A percentile compares a stretch with the other conserved stretches of the same genome.
Conservation (phyloP, 495 filamentous ascomycete genomes). For the Aspergillus taichungensis region DNA sequence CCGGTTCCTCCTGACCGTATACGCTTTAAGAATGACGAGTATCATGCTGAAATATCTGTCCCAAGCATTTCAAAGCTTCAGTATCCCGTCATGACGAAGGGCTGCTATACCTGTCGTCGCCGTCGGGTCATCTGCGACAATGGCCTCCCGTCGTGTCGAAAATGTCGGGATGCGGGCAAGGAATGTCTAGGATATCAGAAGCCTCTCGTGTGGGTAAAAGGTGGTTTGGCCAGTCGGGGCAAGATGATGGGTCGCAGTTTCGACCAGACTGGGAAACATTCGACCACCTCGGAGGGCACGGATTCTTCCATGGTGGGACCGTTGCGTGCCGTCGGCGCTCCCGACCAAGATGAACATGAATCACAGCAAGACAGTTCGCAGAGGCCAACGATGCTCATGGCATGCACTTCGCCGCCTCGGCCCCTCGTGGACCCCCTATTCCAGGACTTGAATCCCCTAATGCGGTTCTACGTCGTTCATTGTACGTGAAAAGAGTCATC, state of each 20-base stretch:
- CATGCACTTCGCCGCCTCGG: constrained; percentile 21
- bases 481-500: constrained; percentile 20
- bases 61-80: constrained; percentile 7
- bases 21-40: constrained; percentile 10
- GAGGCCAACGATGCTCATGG: not conserved
- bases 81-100: constrained; percentile 31
- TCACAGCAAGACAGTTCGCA: constrained; percentile 6
- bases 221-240: constrained; percentile 40
- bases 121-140: constrained; percentile 51
- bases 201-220: constrained; percentile 43
- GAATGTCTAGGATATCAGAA: constrained; percentile 56
- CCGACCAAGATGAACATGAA: not conserved
- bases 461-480: constrained; percentile 33
- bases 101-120: constrained; percentile 43
- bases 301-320: not conserved
- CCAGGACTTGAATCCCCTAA: constrained; percentile 27
- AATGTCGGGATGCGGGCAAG: constrained; percentile 54
- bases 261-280: constrained; percentile 22
- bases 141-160: constrained; percentile 51
- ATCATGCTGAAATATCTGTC: constrained; percentile 9
- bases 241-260: constrained; percentile 46
- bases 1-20: not conserved
- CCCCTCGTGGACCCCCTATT: constrained; percentile 36
- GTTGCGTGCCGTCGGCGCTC: not conserved
- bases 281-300: not conserved